Base-by-base conservation (phyloP, 768 basidiomycete species). In the Dentipellis sp. region DNA sequence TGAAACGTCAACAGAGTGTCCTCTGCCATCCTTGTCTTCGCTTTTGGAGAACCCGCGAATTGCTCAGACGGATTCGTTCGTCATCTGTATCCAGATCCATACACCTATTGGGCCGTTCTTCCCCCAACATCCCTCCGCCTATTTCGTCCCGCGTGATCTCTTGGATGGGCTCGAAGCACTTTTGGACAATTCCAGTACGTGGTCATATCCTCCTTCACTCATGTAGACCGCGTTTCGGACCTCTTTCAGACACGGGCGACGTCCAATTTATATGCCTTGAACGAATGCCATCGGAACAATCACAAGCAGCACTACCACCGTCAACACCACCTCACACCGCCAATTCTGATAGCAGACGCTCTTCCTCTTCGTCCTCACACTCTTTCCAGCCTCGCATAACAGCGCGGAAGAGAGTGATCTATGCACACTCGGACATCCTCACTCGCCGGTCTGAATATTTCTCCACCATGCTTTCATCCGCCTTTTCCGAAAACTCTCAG, bases 371-470 rank as follows among this genome's bases (percentile, higher is more conserved):
- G 1, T 75, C 78, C 0, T 72, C 75, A 7, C 67, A 68, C 49
- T 73, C 75, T 1, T 69, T 74, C 0, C 65, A 71, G 5, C 52
- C 74, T 36, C 75, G 74, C 19, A 75, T 72, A 1, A 76, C 77
- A 2, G 86, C 83, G 8, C 78, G 89, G 10, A 91, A 89, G 65
- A 77, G 88, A 38, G 67, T 83, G 36, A 79, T 91, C 39, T 91
- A 87, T 64, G 88, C 87, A 1, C 88, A 91, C 65, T 84, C 84
- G 7, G 86, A 88, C 61, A 86, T 91, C 52, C 75, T 91, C 19
- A 81, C 71, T 50, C 75, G 79, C 10, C 74, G 88, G n/a, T 86
- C 86, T 12, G 88, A 89, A 58, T 91, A 90, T 63, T 89, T 90
- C 61, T 76, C 81, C 4, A 86, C 84, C 0, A 85, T 90, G 79